A percentile compares a stretch with the other conserved stretches of the same genome.
Conservation (phyloP, 2,329 filamentous ascomycete genomes). For the Monilinia fructicola region DNA sequence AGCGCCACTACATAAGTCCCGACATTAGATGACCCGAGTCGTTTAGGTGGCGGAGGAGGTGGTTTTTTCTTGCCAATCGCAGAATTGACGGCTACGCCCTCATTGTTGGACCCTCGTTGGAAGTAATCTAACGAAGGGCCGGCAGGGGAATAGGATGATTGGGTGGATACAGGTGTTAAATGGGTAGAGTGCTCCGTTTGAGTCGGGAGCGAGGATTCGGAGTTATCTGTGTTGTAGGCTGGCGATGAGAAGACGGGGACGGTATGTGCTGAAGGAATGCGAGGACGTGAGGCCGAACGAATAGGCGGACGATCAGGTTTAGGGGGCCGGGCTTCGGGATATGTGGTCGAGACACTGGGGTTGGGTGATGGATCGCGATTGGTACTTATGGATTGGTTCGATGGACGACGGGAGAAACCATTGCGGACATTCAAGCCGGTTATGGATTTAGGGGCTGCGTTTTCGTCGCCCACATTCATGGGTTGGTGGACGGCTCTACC, state of each 20-base stretch:
- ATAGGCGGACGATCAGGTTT: conserved; percentile 16
- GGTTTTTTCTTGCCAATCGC: conserved; percentile 64
- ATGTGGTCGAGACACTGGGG: conserved; percentile 30
- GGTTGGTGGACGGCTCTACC: conserved; percentile 65
- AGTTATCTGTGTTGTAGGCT: conserved; percentile 29
- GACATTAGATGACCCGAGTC: conserved; percentile 49
- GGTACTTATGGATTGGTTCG: conserved; percentile 40
- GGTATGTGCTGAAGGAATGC: conserved; percentile 33
- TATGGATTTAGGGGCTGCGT: conserved; percentile 33
- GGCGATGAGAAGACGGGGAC: conserved; percentile 44
- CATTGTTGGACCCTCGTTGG: conserved; percentile 35
- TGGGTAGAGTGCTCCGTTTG: conserved; percentile 34
- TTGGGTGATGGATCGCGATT: conserved; percentile 22
- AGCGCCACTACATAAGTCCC: conserved; percentile 59
- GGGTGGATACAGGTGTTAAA: conserved; percentile 35
- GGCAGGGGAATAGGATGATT: conserved; percentile 35
- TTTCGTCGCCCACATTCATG: conserved; percentile 43
- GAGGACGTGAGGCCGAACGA: conserved; percentile 15
- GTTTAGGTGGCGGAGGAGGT: conserved; percentile 67
- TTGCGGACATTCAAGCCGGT: conserved; percentile 40
- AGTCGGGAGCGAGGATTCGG: conserved; percentile 23
- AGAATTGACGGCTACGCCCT: conserved; percentile 46
- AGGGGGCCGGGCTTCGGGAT: conserved; percentile 28
- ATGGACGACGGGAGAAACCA: conserved; percentile 46
- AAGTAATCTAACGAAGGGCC: conserved; percentile 39